Base-by-base conservation (phyloP, 768 basidiomycete genomes). In the Mrakia gelida region DNA sequence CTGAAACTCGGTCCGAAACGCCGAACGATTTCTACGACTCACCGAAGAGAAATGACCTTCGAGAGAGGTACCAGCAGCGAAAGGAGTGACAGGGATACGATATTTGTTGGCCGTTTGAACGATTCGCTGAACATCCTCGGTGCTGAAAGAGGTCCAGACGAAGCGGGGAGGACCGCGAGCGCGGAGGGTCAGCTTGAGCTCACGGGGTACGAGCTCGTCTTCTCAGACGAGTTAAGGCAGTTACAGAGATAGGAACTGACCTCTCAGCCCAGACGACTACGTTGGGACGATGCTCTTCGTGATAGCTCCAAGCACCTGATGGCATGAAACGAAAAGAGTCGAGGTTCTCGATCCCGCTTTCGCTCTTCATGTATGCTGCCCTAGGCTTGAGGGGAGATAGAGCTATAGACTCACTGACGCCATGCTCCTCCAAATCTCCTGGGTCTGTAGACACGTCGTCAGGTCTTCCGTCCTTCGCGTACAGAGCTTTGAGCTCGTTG, bases 31-130 rank as follows among this genome's bases (percentile, higher is more conserved):
- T 23, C 23, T 30, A 59, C 38, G n/a, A 65, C 75, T 67, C 28
- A 76, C 75, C 32, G 77, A 73, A 11, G 28, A 34, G 28, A 91
- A 93, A 84, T 96, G 93, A 0, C 93, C 93, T 82, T 96, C 94
- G 23, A 95, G 86, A 82, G 90, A 91, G 0, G 93, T 96, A 7
- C 92, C 94, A 1, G 93, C 94, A 70, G 91, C 90, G 81, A 91
- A 95, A 4, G 93, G 89, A 23, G 89, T 89, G 34, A 96, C 87
- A 3, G 95, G 94, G 49, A 96, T 86, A 68, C 86, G 86, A 83
- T 90, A 91, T 82, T 90, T 90, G 65, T 88, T 86, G 0, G 95
- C 90, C 61, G 94, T 88, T 77, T 91, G 88, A 78, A 97, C 90
- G 71, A 93, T 86, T 78, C 89, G 32, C 38, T 75, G 74, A 45